phyloP scores from a whole-genome alignment of 1,139 yeast species.

The Scheffersomyces cryptocercus region DNA sequence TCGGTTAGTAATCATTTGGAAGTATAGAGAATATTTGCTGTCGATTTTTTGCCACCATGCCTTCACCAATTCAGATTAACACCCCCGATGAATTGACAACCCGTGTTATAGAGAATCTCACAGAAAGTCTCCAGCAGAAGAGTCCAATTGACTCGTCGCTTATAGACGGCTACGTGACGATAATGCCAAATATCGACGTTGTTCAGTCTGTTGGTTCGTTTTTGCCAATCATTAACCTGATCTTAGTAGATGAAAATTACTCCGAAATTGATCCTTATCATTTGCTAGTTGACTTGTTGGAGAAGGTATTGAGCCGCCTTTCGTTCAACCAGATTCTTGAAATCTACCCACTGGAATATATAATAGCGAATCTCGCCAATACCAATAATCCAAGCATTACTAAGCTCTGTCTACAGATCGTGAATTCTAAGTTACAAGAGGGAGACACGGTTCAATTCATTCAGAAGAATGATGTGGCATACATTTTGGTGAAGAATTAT shows the following conservation, averaged over 20 bases:
- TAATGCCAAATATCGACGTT: neutral
- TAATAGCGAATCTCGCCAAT: conserved; percentile 13
- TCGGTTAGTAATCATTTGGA: no score
- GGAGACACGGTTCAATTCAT: conserved; percentile 18
- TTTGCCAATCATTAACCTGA: conserved; percentile 1
- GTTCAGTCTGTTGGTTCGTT: neutral
- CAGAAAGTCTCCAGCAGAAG: neutral
- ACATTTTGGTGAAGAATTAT: conserved; percentile 9
- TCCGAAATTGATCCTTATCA: conserved; percentile 23
- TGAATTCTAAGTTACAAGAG: conserved; percentile 17
- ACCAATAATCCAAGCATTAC: conserved; percentile 9
- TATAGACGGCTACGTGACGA: neutral
- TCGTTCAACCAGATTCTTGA: conserved; percentile 18
- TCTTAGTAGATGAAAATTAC: conserved; percentile 9
- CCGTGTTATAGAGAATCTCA: neutral
- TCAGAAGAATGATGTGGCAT: conserved; percentile 8
- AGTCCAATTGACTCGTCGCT: neutral
- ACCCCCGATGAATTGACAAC: neutral
- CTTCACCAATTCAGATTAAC: neutral
- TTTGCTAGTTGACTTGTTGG: conserved; percentile 21
- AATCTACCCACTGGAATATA: conserved; percentile 23
- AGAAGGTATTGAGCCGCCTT: conserved; percentile 19
- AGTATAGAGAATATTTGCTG: no score
- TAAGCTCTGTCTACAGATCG: conserved; percentile 20
- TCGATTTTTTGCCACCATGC: neutral